phyloP scores from a whole-genome alignment of 2,329 filamentous ascomycete genomes.

The Alternaria postmessia region DNA sequence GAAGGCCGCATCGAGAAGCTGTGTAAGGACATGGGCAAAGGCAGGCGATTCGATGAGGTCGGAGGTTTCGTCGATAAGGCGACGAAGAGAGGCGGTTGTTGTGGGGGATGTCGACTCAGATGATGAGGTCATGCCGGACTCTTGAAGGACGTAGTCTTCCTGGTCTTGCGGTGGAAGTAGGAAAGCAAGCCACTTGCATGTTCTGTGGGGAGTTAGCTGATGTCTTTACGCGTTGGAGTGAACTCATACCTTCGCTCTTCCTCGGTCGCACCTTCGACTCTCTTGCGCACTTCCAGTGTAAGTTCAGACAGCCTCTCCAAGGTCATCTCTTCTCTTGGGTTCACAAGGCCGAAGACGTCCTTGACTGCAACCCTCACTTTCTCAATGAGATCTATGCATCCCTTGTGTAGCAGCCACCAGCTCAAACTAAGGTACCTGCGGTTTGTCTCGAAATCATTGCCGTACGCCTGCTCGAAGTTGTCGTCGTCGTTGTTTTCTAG shows the following conservation, averaged over 20 bases:
- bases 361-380: constrained; percentile 86
- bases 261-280: constrained; percentile 78
- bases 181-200: constrained; percentile 79
- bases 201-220: constrained; percentile 45
- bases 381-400: constrained; percentile 82
- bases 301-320: constrained; percentile 81
- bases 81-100: constrained; percentile 70
- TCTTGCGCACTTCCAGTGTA: constrained; percentile 81
- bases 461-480: constrained; percentile 79
- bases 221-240: neutral
- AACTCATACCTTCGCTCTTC: constrained; percentile 63
- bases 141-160: constrained; percentile 83
- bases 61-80: constrained; percentile 91
- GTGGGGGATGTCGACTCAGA: constrained; percentile 48
- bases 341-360: constrained; percentile 87
- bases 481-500: constrained; percentile 95
- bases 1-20: constrained; percentile 88
- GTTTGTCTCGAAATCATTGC: constrained; percentile 96
- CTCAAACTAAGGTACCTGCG: constrained; percentile 93
- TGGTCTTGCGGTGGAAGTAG: constrained; percentile 80
- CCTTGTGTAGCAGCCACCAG: constrained; percentile 95
- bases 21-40: constrained; percentile 84
- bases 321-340: constrained; percentile 86
- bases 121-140: constrained; percentile 75
- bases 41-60: constrained; percentile 94